Evolutionary conservation across 2,329 filamentous ascomycete species (phyloP), one percentile per base, ranked within the genome.

Genomic region (Furcasterigmium furcatum): DNA sequence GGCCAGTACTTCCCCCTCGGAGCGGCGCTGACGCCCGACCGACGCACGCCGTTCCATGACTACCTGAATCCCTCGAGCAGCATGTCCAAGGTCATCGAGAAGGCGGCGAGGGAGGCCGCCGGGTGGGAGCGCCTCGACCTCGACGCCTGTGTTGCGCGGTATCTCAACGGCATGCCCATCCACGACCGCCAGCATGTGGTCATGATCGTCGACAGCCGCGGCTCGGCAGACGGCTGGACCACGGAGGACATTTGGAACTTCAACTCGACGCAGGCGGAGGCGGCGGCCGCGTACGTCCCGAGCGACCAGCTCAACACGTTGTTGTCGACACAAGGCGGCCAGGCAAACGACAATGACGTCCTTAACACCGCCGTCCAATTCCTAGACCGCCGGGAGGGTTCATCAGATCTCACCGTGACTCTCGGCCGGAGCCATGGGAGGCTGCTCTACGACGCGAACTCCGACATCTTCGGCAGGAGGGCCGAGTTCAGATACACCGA

Each of bases 211-310:
- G 38, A 46, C 6, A 43, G 39, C 2, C n/a, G n/a, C n/a, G n/a
- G n/a, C n/a, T n/a, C n/a, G n/a, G n/a, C n/a, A n/a, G 4, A 19
- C 3, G 44, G 41, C 12, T 46, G 44, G 47, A 14, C 19, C 2
- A 39, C 39, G 2, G 25, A 24, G 9, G 27, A 46, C n/a, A 34
- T 49, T 7, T 50, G 43, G 22, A 43, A 45, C 25, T 35, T 44
- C 5, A 20, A 10, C n/a, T 6, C 24, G 12, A 9, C 16, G 7
- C 41, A 12, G 9, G 8, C 24, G 3, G 30, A 30, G 4, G 22
- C 41, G 9, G 41, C 41, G 41, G 47, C 46, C 13, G 19, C 30
- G n/a, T 13, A 47, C 9, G 25, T 45, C 16, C 44, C 45, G 12
- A 27, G 13, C 5, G 22, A 38, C 22, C 12, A 44, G n/a, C n/a